Conservation (phyloP, 331 rosid genomes). For the Quercus tomentella region DNA sequence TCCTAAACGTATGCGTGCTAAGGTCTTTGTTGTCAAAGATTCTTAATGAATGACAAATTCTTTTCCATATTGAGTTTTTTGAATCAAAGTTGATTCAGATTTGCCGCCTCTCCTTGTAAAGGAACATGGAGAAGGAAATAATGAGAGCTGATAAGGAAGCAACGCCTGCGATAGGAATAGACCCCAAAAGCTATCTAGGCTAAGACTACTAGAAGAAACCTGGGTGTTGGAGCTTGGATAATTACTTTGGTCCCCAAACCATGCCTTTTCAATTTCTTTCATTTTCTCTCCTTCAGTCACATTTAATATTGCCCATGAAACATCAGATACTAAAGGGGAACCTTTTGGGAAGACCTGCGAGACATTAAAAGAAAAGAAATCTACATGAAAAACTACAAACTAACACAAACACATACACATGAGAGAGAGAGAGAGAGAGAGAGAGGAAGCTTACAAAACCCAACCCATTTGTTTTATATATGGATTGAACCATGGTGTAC, state of each 20-base stretch:
- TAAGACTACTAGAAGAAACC: slow-evolving; percentile 36
- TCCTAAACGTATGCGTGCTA: slow-evolving; percentile 10
- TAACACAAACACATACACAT: neutral
- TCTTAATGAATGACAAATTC: neutral
- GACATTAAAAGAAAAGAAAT: neutral
- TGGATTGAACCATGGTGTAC: neutral
- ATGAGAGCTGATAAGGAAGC: slow-evolving; percentile 32
- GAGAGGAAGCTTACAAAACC: slow-evolving; percentile 19
- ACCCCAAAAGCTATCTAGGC: slow-evolving; percentile 60
- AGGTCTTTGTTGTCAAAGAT: slow-evolving; percentile 12
- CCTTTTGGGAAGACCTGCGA: slow-evolving; percentile 50
- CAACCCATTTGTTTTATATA: slow-evolving; percentile 4
- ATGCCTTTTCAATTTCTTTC: slow-evolving; percentile 32
- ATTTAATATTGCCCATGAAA: slow-evolving; percentile 52
- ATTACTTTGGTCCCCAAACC: slow-evolving; percentile 22
- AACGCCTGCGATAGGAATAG: slow-evolving; percentile 45
- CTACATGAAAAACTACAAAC: neutral
- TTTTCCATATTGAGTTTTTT: slow-evolving; percentile 20
- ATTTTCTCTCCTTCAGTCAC: slow-evolving; percentile 48
- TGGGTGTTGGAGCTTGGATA: slow-evolving; percentile 13
- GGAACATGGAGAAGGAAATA: slow-evolving; percentile 21
- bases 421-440: no score
- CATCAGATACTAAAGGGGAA: slow-evolving; percentile 44
- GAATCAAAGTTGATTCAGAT: neutral
- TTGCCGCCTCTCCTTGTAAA: slow-evolving; percentile 12